Percentiles rank a stretch among this genome's conserved stretches.
These are phyloP conservation scores for Pisolithus albus DNA, from an alignment of 768 basidiomycete genomes.

Conservation along the genomic window DNA sequence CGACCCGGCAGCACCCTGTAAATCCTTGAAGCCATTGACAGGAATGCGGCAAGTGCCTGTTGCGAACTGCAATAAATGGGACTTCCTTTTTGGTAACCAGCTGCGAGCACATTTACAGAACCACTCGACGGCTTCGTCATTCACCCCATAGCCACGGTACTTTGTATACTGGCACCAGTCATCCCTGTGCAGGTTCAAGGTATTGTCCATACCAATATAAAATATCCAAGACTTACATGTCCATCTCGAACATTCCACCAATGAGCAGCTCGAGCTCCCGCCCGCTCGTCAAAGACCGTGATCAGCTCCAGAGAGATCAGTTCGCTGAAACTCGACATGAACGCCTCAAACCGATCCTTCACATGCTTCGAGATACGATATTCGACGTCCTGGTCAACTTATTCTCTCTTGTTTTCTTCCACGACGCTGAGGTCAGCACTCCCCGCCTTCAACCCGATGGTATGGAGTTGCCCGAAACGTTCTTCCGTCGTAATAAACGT, in stretches of 20 bases:
- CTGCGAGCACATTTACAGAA: constrained; percentile 99
- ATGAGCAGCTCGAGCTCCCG: constrained; percentile 95
- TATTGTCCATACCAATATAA: neutral
- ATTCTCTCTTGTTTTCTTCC: constrained; percentile 98
- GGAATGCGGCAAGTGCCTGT: constrained; percentile 96
- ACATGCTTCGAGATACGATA: constrained; percentile 97
- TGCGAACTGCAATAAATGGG: constrained; percentile 90
- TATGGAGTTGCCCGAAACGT: constrained; percentile 97
- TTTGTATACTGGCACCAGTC: constrained; percentile 99
- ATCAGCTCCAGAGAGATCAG: constrained; percentile 96
- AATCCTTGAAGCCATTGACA: constrained; percentile 97
- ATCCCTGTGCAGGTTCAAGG: constrained; percentile 42
- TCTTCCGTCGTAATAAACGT: constrained; percentile 97
- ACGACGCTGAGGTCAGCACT: constrained; percentile 85
- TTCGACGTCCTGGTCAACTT: constrained; percentile 89
- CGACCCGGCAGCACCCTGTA: constrained; percentile 97
- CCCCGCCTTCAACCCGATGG: constrained; percentile 87
- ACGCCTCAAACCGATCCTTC: constrained; percentile 97
- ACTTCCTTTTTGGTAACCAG: constrained; percentile 98
- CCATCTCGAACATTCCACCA: constrained; percentile 99
- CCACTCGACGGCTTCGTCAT: constrained; percentile 97
- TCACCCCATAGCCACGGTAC: constrained; percentile 93
- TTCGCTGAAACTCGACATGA: constrained; percentile 99
- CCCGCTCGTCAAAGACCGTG: constrained; percentile 98
- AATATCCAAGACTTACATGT: constrained; percentile 59